Evolutionary conservation across 2,329 filamentous ascomycete genomes (phyloP), one percentile per base, ranked within the genome.

Genomic region (Paradendryphiella salina): DNA sequence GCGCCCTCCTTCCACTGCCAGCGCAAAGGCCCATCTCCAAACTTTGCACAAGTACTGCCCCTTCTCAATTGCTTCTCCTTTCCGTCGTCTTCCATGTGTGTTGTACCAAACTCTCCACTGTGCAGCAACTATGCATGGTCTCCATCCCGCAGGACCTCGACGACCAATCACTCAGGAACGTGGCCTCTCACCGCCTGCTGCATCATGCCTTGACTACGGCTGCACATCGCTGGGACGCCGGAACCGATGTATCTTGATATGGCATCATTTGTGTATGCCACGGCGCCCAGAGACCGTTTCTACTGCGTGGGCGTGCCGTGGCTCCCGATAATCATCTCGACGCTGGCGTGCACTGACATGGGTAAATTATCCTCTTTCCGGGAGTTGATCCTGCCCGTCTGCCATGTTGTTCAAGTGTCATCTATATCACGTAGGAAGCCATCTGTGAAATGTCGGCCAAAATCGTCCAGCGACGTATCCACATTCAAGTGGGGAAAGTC

Each of bases 151-250:
- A 56, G 50, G 39, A 35, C 39, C 41, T 63, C 64, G 52, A 61
- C 60, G 59, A 52, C 70, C 70, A 73, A 73, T 73, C 67, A 64
- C 57, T 61, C 61, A 32, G 47, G 59, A 73, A 73, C 70, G 70
- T 73, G 70, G 65, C 45, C 66, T 50, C 64, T 64, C 67, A 68
- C 61, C 64, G 61, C 67, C 56, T 49, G 43, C 48, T 54, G 52
- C 57, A 47, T 52, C 56, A 44, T 53, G 37, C 49, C 46, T 50
- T 52, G 47, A 50, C 47, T 54, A 39, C 41, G 35, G 52, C 54
- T 54, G 50, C 53, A 56, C 49, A n/a, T 43, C 40, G 42, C 50
- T 48, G 40, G 39, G 36, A 23, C 37, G 37, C 46, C 50, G 44
- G 34, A 41, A 47, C 44, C 46, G 40, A 21, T 51, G 26, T 42